phyloP scores from a whole-genome alignment of 495 filamentous ascomycete species.

The Talaromyces stipitatus region DNA sequence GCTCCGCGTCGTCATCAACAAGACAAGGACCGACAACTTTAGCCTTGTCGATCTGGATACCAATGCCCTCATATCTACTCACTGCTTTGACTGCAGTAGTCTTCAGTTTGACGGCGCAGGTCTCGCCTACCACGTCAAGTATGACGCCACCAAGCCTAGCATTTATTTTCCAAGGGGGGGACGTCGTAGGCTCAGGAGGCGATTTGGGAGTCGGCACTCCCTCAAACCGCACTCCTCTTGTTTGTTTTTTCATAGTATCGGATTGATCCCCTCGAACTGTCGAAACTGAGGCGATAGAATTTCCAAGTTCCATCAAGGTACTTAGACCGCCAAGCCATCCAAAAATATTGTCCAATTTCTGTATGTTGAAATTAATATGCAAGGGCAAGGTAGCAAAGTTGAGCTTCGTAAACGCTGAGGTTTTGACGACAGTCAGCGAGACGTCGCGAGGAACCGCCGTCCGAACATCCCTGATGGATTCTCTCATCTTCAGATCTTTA shows the following conservation, averaged over 20 bases:
- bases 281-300: conserved; percentile 68
- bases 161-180: conserved; percentile 59
- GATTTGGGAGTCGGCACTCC: conserved; percentile 12
- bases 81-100: conserved; percentile 77
- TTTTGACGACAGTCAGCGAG: conserved; percentile 49
- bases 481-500: conserved; percentile 55
- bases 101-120: conserved; percentile 62
- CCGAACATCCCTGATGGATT: conserved; percentile 58
- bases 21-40: conserved; percentile 61
- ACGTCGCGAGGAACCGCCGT: conserved; percentile 57
- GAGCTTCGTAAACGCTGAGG: conserved; percentile 43
- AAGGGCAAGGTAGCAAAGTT: conserved; percentile 80
- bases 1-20: conserved; percentile 35
- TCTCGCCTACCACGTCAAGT: conserved; percentile 66
- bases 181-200: conserved; percentile 11
- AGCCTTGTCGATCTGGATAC: conserved; percentile 66
- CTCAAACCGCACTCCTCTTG: conserved; percentile 71
- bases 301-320: conserved; percentile 80
- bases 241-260: conserved; percentile 20
- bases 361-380: conserved; percentile 68
- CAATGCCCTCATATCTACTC: conserved; percentile 58
- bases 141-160: conserved; percentile 67
- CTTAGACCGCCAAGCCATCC: conserved; percentile 88
- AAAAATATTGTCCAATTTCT: conserved; percentile 76
- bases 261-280: conserved; percentile 38